Conservation (phyloP, 2,329 filamentous ascomycete genomes). For the Fusarium dlaminii region DNA sequence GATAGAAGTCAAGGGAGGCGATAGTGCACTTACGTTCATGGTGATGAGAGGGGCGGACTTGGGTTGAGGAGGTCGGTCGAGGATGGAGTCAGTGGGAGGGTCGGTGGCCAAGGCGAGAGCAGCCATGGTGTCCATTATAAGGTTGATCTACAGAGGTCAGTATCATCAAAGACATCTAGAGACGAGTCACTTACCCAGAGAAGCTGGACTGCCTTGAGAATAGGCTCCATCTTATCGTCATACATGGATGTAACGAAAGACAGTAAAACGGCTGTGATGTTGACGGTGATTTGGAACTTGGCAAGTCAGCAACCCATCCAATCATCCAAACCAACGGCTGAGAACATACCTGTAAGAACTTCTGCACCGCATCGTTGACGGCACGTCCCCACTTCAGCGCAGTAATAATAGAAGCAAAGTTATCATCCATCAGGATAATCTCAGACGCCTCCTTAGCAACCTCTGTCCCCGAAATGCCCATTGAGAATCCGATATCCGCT, state of each 20-base stretch:
- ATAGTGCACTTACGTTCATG: conserved; percentile 57
- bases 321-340: no score
- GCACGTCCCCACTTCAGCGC: conserved; percentile 83
- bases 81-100: conserved; percentile 80
- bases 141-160: conserved; percentile 58
- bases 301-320: no score
- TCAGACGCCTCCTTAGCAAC: conserved; percentile 87
- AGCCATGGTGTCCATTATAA: conserved; percentile 97
- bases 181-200: conserved; percentile 74
- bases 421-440: conserved; percentile 89
- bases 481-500: conserved; percentile 85
- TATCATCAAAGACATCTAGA: fast-evolving
- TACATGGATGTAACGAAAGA: conserved; percentile 89
- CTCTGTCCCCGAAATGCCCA: conserved; percentile 85
- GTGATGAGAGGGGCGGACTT: conserved; percentile 75
- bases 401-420: conserved; percentile 85
- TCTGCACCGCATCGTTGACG: conserved; percentile 81
- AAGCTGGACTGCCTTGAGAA: conserved; percentile 90
- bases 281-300: conserved; percentile 82
- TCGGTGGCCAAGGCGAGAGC: conserved; percentile 90
- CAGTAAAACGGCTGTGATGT: conserved; percentile 87
- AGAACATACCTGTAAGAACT: conserved; percentile 70
- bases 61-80: conserved; percentile 76
- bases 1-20: fast-evolving
- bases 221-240: conserved; percentile 73